Base-by-base conservation (phyloP, 2,329 filamentous ascomycete genomes). In the Trichothecium sympodiale region DNA sequence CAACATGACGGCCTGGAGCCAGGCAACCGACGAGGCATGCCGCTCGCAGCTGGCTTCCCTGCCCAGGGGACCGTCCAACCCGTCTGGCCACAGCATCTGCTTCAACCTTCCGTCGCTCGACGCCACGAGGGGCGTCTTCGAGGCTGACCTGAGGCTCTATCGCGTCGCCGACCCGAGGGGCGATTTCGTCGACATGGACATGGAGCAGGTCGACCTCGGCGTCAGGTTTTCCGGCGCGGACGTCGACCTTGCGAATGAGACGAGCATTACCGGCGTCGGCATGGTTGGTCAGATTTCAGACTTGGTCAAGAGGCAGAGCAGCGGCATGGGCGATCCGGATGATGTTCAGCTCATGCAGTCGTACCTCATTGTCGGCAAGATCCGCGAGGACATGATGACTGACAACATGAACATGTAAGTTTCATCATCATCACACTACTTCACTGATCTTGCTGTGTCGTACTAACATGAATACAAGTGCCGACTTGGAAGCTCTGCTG, bases 51-150 rank as follows among this genome's bases (percentile, higher is more conserved):
- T 91, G 14, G 53, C 56, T 3, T 53, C 58, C 17, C 64, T 86
- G 33, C 61, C 64, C 12, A 61, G 67, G 40, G 72, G 77, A 29
- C 70, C 72, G 17, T 25, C 20, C 6, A 89, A 88, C 45, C 81
- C 82, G 5, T 80, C 82, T 8, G 85, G 85, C 34, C 73, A 85
- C 33, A 80, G 80, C 39, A 74, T 84, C 33, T 93, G 85, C 69
- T 91, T 89, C 62, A 93, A 91, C 53, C 58, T 93, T 17, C 77
- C 80, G 0, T 74, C 73, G 28, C 68, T 86, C 38, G 71, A 89
- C 59, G 74, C 72, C 46, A 56, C 57, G 4, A 77, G 72, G 1
- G 83, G 83, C 20, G 62, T 76, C 13, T 91, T 91, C 53, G 73
- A 83, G 56, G 83, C 83, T 20, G 84, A 91, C 52, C 57, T 91